A percentile compares a stretch with the other conserved stretches of the same genome.
Conservation (phyloP, 2,329 filamentous ascomycete species). For the Hortaea werneckii region DNA sequence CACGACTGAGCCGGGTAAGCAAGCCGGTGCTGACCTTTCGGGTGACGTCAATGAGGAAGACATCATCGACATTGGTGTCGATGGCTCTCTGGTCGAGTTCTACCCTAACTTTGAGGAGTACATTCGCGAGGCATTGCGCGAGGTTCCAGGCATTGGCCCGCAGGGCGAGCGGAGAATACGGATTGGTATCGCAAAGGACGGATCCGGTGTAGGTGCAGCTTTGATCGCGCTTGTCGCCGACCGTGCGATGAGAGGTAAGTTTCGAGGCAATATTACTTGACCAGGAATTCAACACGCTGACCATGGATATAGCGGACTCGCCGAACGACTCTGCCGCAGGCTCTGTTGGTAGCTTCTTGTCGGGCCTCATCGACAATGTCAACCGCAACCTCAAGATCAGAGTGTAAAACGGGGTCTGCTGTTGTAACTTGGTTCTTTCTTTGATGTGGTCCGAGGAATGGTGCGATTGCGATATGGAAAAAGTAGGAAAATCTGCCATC, state of each 20-base stretch:
- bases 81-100: slow-evolving; percentile 89
- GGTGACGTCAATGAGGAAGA: slow-evolving; percentile 44
- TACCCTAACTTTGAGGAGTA: slow-evolving; percentile 87
- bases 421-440: no score
- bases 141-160: slow-evolving; percentile 66
- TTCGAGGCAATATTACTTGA: slow-evolving; percentile 48
- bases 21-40: background rate
- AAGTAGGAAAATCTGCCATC: no score
- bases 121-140: slow-evolving; percentile 70
- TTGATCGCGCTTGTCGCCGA: slow-evolving; percentile 87
- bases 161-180: slow-evolving; percentile 75
- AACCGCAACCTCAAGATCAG: no score
- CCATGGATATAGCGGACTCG: no score
- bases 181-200: slow-evolving; percentile 95
- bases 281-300: no score
- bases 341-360: no score
- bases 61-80: slow-evolving; percentile 83
- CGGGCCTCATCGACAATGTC: no score
- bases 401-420: no score
- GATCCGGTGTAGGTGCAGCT: slow-evolving; percentile 88
- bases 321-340: no score
- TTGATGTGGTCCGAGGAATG: no score
- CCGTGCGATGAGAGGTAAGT: background rate
- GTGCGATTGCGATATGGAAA: no score
- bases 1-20: slow-evolving; percentile 12